A percentile compares a stretch with the other conserved stretches of the same genome.
Evolutionary conservation across 257 asterid species (phyloP).

Genomic region (Ocimum tenuiflorum): DNA sequence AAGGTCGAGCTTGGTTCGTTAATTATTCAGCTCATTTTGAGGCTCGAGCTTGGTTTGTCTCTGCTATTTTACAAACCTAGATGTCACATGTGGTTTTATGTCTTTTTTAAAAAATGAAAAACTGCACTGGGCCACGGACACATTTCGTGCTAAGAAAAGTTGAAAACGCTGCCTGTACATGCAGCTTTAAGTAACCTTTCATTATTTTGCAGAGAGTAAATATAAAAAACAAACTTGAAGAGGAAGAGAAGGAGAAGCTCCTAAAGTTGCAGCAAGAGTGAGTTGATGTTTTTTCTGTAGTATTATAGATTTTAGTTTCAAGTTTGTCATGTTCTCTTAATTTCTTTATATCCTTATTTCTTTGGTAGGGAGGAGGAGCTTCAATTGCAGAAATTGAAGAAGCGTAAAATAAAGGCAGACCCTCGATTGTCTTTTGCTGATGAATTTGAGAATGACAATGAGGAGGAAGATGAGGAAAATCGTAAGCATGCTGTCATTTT

Average conservation of each 20-base stretch:
- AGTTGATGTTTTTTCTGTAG: constrained; percentile 23
- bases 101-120: too few species aligned
- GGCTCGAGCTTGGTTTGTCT: too few species aligned
- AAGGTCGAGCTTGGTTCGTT: too few species aligned
- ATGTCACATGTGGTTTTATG: background rate
- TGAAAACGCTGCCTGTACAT: background rate
- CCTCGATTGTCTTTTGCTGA: constrained; percentile 86
- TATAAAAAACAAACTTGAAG: constrained; percentile 80
- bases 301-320: background rate
- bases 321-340: background rate
- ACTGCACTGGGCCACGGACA: too few species aligned
- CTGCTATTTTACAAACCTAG: too few species aligned
- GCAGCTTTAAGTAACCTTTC: background rate
- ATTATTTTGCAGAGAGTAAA: constrained; percentile 69
- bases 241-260: constrained; percentile 98
- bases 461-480: constrained; percentile 67
- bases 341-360: background rate
- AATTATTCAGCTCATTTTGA: too few species aligned
- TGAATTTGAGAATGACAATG: constrained; percentile 64
- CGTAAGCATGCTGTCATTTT: constrained; percentile 32
- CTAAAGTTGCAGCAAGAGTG: constrained; percentile 94
- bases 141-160: background rate
- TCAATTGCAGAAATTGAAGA: constrained; percentile 82
- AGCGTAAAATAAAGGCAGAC: constrained; percentile 82
- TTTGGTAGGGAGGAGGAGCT: constrained; percentile 88